Evolutionary conservation across 2,329 filamentous ascomycete species (phyloP).

Genomic region (Xylariomycetidae sp.): DNA sequence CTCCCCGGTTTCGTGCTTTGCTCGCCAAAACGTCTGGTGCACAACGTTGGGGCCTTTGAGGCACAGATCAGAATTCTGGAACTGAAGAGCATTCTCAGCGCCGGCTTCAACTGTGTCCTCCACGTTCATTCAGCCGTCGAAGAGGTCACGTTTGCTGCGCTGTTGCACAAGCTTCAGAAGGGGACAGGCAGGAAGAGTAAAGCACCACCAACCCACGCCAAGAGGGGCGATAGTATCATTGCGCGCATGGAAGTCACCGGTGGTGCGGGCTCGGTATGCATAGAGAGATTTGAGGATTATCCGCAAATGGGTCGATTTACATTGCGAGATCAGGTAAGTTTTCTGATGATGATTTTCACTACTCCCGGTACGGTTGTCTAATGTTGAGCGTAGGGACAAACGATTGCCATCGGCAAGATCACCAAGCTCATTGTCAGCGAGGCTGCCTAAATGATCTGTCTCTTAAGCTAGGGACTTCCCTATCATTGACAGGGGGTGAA

Average conservation of each 20-base stretch:
- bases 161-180: constrained; percentile 93
- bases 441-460: constrained; percentile 17
- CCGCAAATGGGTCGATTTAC: constrained; percentile 90
- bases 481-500: too few relatives aligned
- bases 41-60: constrained; percentile 86
- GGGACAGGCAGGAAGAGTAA: constrained; percentile 93
- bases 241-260: constrained; percentile 84
- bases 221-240: constrained; percentile 77
- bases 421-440: constrained; percentile 68
- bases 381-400: constrained; percentile 70
- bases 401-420: constrained; percentile 98
- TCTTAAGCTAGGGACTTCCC: too few relatives aligned
- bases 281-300: constrained; percentile 94
- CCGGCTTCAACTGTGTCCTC: constrained; percentile 95
- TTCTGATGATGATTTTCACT: constrained; percentile 6
- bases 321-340: constrained; percentile 73
- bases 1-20: constrained; percentile 93
- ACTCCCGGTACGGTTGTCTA: constrained; percentile 12
- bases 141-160: constrained; percentile 84
- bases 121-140: constrained; percentile 97
- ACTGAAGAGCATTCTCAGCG: constrained; percentile 86
- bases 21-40: constrained; percentile 87
- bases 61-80: constrained; percentile 95
- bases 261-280: constrained; percentile 80
- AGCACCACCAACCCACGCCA: constrained; percentile 86